phyloP scores from a whole-genome alignment of 768 basidiomycete genomes.

The Boletellus emodensis region DNA sequence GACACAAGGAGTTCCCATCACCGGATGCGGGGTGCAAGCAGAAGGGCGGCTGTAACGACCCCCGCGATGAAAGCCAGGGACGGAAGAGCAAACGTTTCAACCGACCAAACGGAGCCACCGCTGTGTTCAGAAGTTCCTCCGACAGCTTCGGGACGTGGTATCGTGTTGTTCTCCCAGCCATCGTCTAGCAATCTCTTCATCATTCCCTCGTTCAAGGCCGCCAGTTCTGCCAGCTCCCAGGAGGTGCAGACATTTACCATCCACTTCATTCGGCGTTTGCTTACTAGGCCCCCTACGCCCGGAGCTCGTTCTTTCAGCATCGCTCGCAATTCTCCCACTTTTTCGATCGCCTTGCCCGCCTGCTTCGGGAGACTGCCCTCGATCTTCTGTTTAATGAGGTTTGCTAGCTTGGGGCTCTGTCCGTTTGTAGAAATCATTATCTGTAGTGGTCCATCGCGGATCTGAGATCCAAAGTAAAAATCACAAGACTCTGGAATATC shows the following conservation, averaged over 20 bases:
- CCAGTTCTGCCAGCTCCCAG: conserved; percentile 84
- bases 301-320: conserved; percentile 77
- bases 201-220: conserved; percentile 57
- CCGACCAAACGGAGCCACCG: not conserved
- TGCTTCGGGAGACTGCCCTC: conserved; percentile 63
- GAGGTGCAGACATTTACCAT: conserved; percentile 82
- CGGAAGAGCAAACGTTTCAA: conserved; percentile 25
- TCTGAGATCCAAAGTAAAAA: conserved; percentile 96
- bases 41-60: conserved; percentile 33
- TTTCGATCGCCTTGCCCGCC: conserved; percentile 75
- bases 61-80: conserved; percentile 43
- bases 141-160: conserved; percentile 45
- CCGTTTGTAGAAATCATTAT: conserved; percentile 97
- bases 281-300: conserved; percentile 73
- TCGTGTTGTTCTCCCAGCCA: conserved; percentile 74
- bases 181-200: conserved; percentile 68
- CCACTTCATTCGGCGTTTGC: conserved; percentile 86
- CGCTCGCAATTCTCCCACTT: conserved; percentile 69
- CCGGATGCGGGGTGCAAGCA: conserved; percentile 30
- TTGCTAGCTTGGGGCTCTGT: conserved; percentile 86
- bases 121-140: conserved; percentile 25
- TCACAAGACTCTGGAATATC: conserved; percentile 96
- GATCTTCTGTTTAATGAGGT: conserved; percentile 69
- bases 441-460: conserved; percentile 86
- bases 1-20: conserved; percentile 14